Percentiles rank a stretch among this genome's conserved stretches.
phyloP scores from a whole-genome alignment of 1,284 basidiomycete genomes.

The Amylostereum chailletii region DNA sequence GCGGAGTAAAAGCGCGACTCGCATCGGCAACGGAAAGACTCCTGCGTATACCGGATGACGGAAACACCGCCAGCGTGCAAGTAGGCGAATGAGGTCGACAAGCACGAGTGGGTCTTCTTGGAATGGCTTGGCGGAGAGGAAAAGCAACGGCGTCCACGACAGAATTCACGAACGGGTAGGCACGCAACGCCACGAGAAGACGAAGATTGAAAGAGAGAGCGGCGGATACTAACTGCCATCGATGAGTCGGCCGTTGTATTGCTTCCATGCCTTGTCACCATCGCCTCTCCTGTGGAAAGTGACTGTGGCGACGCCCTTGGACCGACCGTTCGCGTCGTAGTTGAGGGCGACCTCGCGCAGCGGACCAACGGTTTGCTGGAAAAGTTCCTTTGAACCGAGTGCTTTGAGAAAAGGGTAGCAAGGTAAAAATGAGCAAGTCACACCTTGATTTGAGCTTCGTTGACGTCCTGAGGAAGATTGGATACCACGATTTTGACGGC shows the following conservation, averaged over 20 bases:
- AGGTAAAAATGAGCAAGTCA: conserved; percentile 16
- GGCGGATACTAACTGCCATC: conserved; percentile 97
- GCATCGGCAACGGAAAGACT: too few species aligned
- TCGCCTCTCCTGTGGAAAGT: conserved; percentile 85
- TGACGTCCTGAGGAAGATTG: conserved; percentile 92
- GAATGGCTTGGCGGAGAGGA: too few species aligned
- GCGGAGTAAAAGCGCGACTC: too few species aligned
- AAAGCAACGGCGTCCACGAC: too few species aligned
- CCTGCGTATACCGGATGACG: too few species aligned
- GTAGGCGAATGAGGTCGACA: too few species aligned
- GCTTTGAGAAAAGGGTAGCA: conserved; percentile 1
- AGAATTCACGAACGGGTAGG: neutral
- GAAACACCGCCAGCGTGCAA: too few species aligned
- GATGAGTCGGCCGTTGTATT: conserved; percentile 98
- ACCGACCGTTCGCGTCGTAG: conserved; percentile 80
- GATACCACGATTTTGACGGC: conserved; percentile 94
- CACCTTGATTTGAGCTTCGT: conserved; percentile 90
- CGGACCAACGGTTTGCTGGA: conserved; percentile 85
- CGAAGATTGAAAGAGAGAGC: conserved; percentile 29
- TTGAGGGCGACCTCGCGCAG: conserved; percentile 78
- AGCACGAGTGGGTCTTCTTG: too few species aligned
- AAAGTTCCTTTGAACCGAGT: conserved; percentile 68
- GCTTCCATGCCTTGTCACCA: conserved; percentile 84
- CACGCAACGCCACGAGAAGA: conserved; percentile 16
- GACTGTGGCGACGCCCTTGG: conserved; percentile 86